phyloP scores from a whole-genome alignment of 2,329 filamentous ascomycete genomes.

The Neocatenulostroma microsporum region DNA sequence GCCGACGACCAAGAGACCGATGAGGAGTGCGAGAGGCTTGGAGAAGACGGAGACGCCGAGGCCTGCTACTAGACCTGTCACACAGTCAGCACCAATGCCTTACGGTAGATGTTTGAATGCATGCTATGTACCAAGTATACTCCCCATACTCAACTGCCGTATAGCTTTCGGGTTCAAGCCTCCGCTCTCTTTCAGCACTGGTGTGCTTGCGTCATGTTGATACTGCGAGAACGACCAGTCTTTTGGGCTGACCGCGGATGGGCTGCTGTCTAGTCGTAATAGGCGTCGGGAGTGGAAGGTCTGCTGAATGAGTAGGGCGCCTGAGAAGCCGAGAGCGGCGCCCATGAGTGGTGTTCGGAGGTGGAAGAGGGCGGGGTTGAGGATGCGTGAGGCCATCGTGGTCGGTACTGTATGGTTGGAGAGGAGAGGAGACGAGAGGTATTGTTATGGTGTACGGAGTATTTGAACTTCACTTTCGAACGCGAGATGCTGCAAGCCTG shows the following conservation, averaged over 20 bases:
- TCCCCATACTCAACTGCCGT: conserved; percentile 40
- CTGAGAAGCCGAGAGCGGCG: conserved; percentile 22
- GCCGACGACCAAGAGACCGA: conserved; percentile 56
- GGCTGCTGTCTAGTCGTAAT: conserved; percentile 32
- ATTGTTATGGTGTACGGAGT: too few relatives aligned
- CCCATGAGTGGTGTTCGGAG: conserved; percentile 27
- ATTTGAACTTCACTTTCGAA: too few relatives aligned
- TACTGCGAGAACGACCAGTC: conserved; percentile 35
- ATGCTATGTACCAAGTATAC: conserved; percentile 33
- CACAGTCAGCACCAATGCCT: too few relatives aligned
- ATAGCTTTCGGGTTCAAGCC: conserved; percentile 35
- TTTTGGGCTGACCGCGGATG: conserved; percentile 24
- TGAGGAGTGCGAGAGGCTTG: conserved; percentile 58
- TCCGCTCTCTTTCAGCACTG: conserved; percentile 31
- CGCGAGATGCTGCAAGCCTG: too few relatives aligned
- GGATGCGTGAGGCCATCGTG: conserved; percentile 34
- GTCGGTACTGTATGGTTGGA: too few relatives aligned
- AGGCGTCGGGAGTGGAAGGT: conserved; percentile 23
- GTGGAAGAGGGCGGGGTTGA: conserved; percentile 33
- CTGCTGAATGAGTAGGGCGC: conserved; percentile 21
- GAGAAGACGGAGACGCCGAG: conserved; percentile 63
- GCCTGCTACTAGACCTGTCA: conserved; percentile 56
- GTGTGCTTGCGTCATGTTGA: conserved; percentile 32
- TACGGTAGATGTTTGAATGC: neutral
- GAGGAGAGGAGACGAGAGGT: neutral